A percentile compares a stretch with the other conserved stretches of the same genome.
Evolutionary conservation across 129 eudicot genomes (phyloP).

Genomic region (Flaveria bidentis): DNA sequence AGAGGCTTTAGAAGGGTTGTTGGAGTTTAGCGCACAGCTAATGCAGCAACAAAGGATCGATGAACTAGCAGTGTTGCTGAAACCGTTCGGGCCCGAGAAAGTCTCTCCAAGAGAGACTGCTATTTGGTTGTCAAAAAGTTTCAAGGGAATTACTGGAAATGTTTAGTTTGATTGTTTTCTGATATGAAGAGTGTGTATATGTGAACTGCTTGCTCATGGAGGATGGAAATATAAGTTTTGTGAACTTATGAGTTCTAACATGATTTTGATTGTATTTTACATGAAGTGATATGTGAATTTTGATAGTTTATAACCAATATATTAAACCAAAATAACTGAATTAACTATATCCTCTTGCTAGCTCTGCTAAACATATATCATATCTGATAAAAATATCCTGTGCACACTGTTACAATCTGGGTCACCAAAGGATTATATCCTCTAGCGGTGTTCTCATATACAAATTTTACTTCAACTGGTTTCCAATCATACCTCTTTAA

Average conservation of each 20-base stretch:
- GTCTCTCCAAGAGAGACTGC: constrained; percentile 95
- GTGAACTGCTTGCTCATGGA: constrained; percentile 42
- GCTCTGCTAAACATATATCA: no score
- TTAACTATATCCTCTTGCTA: not conserved
- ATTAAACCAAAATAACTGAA: not conserved
- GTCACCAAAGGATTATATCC: no score
- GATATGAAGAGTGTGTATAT: constrained; percentile 17
- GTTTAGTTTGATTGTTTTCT: constrained; percentile 7
- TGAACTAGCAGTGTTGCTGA: constrained; percentile 74
- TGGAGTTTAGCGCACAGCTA: constrained; percentile 87
- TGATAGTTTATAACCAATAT: not conserved
- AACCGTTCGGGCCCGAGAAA: constrained; percentile 89
- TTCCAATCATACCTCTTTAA: no score
- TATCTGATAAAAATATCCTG: no score
- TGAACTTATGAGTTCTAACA: not conserved
- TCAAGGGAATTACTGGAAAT: constrained; percentile 55
- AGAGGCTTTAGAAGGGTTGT: constrained; percentile 95
- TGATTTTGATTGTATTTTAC: not conserved
- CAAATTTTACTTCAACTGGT: no score
- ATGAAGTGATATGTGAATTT: not conserved
- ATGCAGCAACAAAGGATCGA: constrained; percentile 84
- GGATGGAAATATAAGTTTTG: constrained; percentile 17
- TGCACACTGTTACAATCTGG: no score
- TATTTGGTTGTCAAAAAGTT: constrained; percentile 89
- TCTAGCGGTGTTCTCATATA: no score